phyloP scores from a whole-genome alignment of 768 basidiomycete species.

The Collybiopsis confluens region DNA sequence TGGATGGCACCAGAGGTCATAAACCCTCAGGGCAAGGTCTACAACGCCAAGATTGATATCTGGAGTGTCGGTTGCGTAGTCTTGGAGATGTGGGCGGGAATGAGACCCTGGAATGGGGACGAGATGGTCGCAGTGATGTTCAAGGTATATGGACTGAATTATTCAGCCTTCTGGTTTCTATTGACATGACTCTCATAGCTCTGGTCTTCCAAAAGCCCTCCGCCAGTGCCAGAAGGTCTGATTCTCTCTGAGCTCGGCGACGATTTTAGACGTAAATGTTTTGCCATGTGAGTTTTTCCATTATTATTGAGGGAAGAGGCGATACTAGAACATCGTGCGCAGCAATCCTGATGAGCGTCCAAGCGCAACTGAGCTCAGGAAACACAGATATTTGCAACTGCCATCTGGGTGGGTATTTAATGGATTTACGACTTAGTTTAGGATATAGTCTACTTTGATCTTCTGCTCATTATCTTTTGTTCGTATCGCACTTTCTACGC shows the following conservation, averaged over 20 bases:
- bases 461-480: constrained; percentile 1
- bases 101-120: constrained; percentile 89
- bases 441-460: not conserved
- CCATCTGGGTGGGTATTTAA: constrained; percentile 74
- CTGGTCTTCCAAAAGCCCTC: constrained; percentile 78
- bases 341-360: constrained; percentile 86
- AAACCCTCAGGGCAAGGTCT: constrained; percentile 82
- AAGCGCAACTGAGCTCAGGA: constrained; percentile 69
- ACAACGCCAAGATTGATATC: constrained; percentile 96
- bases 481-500: constrained; percentile 14
- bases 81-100: constrained; percentile 98
- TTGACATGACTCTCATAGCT: constrained; percentile 43
- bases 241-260: constrained; percentile 69
- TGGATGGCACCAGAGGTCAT: constrained; percentile 99
- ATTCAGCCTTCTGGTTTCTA: not conserved
- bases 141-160: constrained; percentile 53
- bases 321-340: not conserved
- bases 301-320: constrained; percentile 8
- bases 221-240: constrained; percentile 86
- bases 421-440: constrained; percentile 49
- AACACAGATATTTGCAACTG: constrained; percentile 74
- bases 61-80: constrained; percentile 99
- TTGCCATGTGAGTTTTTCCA: constrained; percentile 66
- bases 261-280: constrained; percentile 86
- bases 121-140: constrained; percentile 92